Evolutionary conservation across 179 eudicot species (phyloP), one percentile per base, ranked within the genome.

Genomic region (Nepenthes alata): DNA sequence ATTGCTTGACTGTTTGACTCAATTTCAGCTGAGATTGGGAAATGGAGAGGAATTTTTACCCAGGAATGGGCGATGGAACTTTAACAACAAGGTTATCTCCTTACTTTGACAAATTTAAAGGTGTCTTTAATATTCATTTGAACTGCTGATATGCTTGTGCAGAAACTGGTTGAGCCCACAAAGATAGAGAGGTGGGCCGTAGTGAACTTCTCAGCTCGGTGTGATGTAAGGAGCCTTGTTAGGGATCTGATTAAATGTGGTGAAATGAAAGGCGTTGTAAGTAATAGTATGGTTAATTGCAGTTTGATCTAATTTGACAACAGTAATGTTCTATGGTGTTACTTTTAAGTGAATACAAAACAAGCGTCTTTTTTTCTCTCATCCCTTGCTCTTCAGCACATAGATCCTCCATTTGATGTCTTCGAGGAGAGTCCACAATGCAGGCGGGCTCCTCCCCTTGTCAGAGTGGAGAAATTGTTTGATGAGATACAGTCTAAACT

Each of bases 51-150:
- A 89, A 34, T 77, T 89, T 49, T 82, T 80, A 60, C 77, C 96
- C 0, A 71, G 96, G 36, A 89, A 89, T 65, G 96, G 96, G 6
- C 65, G 95, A 6, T 89, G 96, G 96, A 89, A 89, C 49, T 82
- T 89, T 59, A 89, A 84, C 54, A 82, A 89, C 57, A 89, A 85
- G 93, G 96, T 87, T 36, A 58, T 39, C 61, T 64, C 8, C 8
- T 41, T 15, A 25, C 25, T 25, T 25, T 25, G 25, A 25, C 25
- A 25, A 25, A 25, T 25, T 25, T 25, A 25, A 25, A 25, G 25
- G 35, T 0, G 15, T 54, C 6, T 35, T 54, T 5, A 5, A 35
- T 4, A 44, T 12, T 37, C 12, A 4, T 0, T 57, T 9, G 13
- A 25, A 11, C 14, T 14, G n/a, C 34, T 52, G 34, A 52, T 34